phyloP scores from a whole-genome alignment of 768 basidiomycete genomes.

The Dentipellis fragilis region DNA sequence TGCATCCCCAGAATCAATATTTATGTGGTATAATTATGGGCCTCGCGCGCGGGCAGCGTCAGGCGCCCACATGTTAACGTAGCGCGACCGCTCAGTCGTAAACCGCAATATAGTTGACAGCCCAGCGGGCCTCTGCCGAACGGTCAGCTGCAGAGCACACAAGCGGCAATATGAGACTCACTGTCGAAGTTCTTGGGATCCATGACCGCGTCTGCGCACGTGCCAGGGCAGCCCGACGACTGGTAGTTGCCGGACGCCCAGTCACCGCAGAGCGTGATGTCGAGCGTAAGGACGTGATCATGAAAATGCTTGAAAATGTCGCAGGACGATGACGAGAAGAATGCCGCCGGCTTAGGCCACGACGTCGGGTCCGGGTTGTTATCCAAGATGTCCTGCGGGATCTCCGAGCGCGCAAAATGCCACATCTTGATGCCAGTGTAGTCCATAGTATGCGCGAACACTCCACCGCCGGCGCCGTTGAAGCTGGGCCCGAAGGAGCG shows the following conservation, averaged over 20 bases:
- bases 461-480: constrained; percentile 2
- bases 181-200: not conserved
- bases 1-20: too few relatives aligned
- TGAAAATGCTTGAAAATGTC: not conserved
- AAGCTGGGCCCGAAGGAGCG: constrained; percentile 2
- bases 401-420: not conserved
- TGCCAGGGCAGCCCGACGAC: constrained; percentile 2
- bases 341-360: constrained; percentile 1
- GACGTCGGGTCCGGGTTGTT: not conserved
- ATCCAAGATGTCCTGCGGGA: constrained; percentile 4
- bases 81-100: not conserved
- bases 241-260: constrained; percentile 3
- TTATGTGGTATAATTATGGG: too few relatives aligned
- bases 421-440: constrained; percentile 2
- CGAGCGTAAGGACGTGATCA: constrained; percentile 1
- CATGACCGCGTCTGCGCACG: not conserved
- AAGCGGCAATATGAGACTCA: not conserved
- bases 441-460: not conserved
- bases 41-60: too few relatives aligned
- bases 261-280: constrained; percentile 7
- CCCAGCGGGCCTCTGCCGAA: constrained; percentile 4
- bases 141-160: not conserved
- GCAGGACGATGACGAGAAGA: not conserved
- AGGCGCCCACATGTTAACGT: too few relatives aligned
- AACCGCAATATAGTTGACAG: constrained; percentile 5